These are phyloP conservation scores for Xylariaceae sp. DNA, from an alignment of 2,329 filamentous ascomycete genomes.

Conservation along the genomic window DNA sequence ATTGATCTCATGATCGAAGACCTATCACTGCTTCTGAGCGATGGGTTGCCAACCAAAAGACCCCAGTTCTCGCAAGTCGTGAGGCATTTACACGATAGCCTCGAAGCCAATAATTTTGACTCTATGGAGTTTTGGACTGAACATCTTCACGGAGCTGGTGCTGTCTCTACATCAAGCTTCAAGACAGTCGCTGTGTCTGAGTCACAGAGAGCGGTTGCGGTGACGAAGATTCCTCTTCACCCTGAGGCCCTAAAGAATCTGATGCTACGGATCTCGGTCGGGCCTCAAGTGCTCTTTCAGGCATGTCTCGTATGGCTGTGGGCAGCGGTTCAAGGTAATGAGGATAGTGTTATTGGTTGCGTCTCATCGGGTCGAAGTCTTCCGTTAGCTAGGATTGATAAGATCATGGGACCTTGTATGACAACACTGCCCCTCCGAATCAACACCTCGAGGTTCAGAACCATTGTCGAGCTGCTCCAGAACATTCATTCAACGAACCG, in stretches of 20 bases:
- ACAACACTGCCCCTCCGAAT: slow-evolving; percentile 76
- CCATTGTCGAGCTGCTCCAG: slow-evolving; percentile 66
- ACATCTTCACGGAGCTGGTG: slow-evolving; percentile 64
- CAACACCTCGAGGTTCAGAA: slow-evolving; percentile 58
- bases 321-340: slow-evolving; percentile 65
- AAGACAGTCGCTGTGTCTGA: slow-evolving; percentile 46
- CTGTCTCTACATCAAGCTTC: slow-evolving; percentile 65
- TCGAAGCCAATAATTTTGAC: slow-evolving; percentile 43
- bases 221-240: slow-evolving; percentile 44
- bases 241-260: slow-evolving; percentile 44
- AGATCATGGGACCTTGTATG: slow-evolving; percentile 81
- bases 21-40: slow-evolving; percentile 58
- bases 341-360: slow-evolving; percentile 76
- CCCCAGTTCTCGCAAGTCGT: slow-evolving; percentile 69
- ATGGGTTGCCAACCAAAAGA: slow-evolving; percentile 44
- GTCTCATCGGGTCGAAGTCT: slow-evolving; percentile 83
- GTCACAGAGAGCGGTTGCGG: slow-evolving; percentile 37
- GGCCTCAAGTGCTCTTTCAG: slow-evolving; percentile 78
- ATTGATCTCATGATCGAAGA: slow-evolving; percentile 77
- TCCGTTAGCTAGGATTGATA: slow-evolving; percentile 73
- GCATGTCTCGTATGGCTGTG: slow-evolving; percentile 72
- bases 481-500: slow-evolving; percentile 71
- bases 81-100: slow-evolving; percentile 46
- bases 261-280: slow-evolving; percentile 54
- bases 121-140: slow-evolving; percentile 73